These are phyloP conservation scores for Hortaea werneckii DNA, from an alignment of 2,329 filamentous ascomycete genomes.

Conservation along the genomic window DNA sequence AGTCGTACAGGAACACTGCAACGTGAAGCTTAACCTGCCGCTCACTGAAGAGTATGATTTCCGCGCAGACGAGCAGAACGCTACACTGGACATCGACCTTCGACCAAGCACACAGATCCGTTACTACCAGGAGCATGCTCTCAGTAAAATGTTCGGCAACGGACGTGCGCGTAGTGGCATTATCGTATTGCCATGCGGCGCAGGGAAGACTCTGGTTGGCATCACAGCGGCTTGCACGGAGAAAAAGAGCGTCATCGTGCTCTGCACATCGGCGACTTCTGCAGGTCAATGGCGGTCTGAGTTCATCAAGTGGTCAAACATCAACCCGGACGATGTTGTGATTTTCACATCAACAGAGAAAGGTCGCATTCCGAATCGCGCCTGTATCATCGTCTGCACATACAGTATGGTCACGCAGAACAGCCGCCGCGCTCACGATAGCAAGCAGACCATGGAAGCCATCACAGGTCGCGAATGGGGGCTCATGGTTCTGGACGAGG, in stretches of 20 bases:
- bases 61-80: conserved; percentile 76
- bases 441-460: conserved; percentile 96
- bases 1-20: conserved; percentile 75
- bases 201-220: conserved; percentile 94
- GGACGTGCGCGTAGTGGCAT: conserved; percentile 94
- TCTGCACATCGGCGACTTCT: conserved; percentile 96
- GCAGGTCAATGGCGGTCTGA: conserved; percentile 95
- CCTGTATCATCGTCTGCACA: conserved; percentile 92
- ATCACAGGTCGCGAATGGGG: conserved; percentile 87
- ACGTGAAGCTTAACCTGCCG: conserved; percentile 69
- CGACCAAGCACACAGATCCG: conserved; percentile 83
- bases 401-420: conserved; percentile 98
- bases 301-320: conserved; percentile 99
- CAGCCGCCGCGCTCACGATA: conserved; percentile 77
- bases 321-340: conserved; percentile 83
- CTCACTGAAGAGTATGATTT: conserved; percentile 97
- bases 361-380: conserved; percentile 71
- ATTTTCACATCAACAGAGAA: conserved; percentile 94
- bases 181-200: conserved; percentile 91
- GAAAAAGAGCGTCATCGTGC: conserved; percentile 89
- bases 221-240: conserved; percentile 97
- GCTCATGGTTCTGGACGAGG: conserved; percentile 91
- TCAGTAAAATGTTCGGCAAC: conserved; percentile 99
- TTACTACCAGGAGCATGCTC: conserved; percentile 90
- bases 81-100: conserved; percentile 87